Base-by-base conservation (phyloP, 2,329 filamentous ascomycete species). In the Seiridium unicorne region DNA sequence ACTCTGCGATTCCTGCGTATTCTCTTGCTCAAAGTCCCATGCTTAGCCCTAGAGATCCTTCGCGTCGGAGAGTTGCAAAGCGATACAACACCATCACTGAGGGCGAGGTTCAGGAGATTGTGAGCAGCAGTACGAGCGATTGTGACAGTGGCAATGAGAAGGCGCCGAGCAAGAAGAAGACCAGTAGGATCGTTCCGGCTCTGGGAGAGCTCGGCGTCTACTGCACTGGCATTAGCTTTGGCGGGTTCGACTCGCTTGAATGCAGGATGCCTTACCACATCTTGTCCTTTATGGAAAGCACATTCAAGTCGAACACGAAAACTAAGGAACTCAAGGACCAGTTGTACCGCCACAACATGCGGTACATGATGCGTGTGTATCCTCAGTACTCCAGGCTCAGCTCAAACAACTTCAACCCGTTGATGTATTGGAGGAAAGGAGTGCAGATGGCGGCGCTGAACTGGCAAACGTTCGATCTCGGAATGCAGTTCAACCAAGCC, bases 391-490 rank as follows among this genome's bases (percentile, higher is more conserved):
- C 87, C 67, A 89, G 95, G 35, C 82, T 98, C 60, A 87, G 86
- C 40, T 98, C 95, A 0, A 92, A 90, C 67, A 99, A 99, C 76
- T 98, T 97, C 70, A 93, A 97, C 69, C 95, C 95, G 1, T 84
- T 97, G 64, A 88, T 89, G 63, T 96, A 95, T 72, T 99, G 95
- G 95, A 89, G 94, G 56, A 89, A 92, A 48, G 95, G 95, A 38
- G 95, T 97, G 18, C 95, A 99, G 76, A 98, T 99, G 94, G 93
- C 91, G 11, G 95, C 95, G 0, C 82, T 98, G 63, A 99, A 99
- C 76, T 98, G 95, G 94, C 95, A 99, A 76, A 98, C 93, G 0
- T 97, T 96, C 70, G 95, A 98, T 71, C 83, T 96, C 18, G 92
- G 93, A 51, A 95, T 97, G 85, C 94, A 98, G 72, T 84, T 98